phyloP scores from a whole-genome alignment of 495 filamentous ascomycete species.

The Penicillium lividum region DNA sequence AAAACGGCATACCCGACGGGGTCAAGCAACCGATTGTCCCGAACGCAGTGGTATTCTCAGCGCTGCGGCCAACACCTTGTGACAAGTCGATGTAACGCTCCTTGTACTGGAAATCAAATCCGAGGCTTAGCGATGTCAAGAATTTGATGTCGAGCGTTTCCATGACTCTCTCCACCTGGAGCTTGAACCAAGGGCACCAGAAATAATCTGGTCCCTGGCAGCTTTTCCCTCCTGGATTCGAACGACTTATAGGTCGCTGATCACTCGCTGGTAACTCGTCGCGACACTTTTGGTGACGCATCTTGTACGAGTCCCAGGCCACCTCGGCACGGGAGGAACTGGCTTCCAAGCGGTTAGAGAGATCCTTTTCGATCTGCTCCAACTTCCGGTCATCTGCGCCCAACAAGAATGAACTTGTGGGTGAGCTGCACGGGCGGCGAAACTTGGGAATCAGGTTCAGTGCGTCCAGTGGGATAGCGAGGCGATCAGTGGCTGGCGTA shows the following conservation, averaged over 20 bases:
- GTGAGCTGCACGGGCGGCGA: conserved; percentile 60
- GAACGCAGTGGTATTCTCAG: conserved; percentile 39
- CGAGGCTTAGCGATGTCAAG: conserved; percentile 32
- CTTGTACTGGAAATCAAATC: conserved; percentile 65
- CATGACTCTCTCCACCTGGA: conserved; percentile 56
- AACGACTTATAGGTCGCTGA: conserved; percentile 56
- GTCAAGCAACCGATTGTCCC: conserved; percentile 74
- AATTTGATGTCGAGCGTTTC: conserved; percentile 70
- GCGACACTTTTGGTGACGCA: conserved; percentile 57
- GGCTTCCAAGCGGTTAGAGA: conserved; percentile 25
- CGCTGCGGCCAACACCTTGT: conserved; percentile 70
- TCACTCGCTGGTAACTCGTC: conserved; percentile 46
- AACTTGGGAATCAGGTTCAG: conserved; percentile 28
- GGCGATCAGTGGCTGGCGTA: background rate
- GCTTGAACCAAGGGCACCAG: conserved; percentile 49
- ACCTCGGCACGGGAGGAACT: conserved; percentile 21
- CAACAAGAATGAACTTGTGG: conserved; percentile 64
- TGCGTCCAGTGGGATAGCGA: conserved; percentile 29
- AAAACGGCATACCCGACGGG: conserved; percentile 62
- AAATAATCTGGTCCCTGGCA: conserved; percentile 56
- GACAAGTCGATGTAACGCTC: conserved; percentile 68
- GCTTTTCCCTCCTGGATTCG: conserved; percentile 49
- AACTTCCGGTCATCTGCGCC: conserved; percentile 57
- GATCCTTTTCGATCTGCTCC: conserved; percentile 47
- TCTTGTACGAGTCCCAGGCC: conserved; percentile 60